phyloP scores from a whole-genome alignment of 2,329 filamentous ascomycete species.

The Paradendryphiella salina region DNA sequence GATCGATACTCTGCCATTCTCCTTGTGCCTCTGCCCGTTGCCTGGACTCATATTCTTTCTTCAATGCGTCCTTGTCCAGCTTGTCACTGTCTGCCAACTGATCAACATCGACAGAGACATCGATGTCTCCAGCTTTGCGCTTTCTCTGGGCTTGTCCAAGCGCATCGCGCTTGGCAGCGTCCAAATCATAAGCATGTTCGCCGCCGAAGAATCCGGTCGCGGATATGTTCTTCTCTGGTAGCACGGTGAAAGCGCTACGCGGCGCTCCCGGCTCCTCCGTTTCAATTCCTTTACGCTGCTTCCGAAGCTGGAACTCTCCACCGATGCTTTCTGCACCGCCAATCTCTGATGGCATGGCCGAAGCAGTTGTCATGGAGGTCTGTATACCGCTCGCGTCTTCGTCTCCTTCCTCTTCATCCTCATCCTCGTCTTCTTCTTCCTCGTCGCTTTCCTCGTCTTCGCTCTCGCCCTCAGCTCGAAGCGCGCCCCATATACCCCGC shows the following conservation, averaged over 20 bases:
- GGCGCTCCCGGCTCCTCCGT: conserved; percentile 76
- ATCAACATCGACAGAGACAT: conserved; percentile 88
- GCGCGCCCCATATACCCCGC: conserved; percentile 86
- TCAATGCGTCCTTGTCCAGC: conserved; percentile 81
- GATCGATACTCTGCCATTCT: conserved; percentile 73
- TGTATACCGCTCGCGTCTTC: conserved; percentile 62
- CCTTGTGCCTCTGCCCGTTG: conserved; percentile 62
- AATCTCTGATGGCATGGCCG: conserved; percentile 79
- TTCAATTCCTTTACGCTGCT: conserved; percentile 76
- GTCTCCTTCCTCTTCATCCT: conserved; percentile 69
- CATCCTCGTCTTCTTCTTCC: conserved; percentile 63
- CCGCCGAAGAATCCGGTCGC: conserved; percentile 95
- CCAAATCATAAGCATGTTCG: conserved; percentile 89
- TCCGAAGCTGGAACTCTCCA: conserved; percentile 89
- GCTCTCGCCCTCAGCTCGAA: conserved; percentile 78
- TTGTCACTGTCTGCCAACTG: conserved; percentile 73
- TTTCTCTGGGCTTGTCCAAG: conserved; percentile 87
- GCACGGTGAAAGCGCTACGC: conserved; percentile 81
- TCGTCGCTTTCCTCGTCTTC: conserved; percentile 65
- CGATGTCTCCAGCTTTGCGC: conserved; percentile 87
- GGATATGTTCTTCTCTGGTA: conserved; percentile 83
- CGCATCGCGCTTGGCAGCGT: conserved; percentile 58
- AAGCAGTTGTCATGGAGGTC: conserved; percentile 73
- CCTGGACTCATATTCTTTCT: conserved; percentile 75
- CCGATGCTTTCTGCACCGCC: conserved; percentile 73